These are phyloP conservation scores for Apium graveolens DNA, from an alignment of 129 eudicot species.

Conservation along the genomic window DNA sequence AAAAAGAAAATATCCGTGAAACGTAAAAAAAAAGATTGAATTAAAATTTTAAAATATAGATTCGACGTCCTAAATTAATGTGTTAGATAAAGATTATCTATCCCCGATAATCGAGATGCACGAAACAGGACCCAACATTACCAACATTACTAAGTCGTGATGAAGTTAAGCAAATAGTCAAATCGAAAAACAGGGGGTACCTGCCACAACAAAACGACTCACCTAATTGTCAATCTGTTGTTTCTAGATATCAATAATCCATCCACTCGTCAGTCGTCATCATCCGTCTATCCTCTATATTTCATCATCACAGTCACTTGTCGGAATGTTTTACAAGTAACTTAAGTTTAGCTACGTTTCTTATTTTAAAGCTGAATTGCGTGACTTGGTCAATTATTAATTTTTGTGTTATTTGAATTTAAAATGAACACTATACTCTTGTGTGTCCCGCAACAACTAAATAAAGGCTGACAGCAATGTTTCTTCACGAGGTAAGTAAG, in stretches of 20 bases:
- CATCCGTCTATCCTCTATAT: neutral
- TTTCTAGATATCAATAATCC: neutral
- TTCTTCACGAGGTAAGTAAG: neutral
- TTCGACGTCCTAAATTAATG: too few relatives aligned
- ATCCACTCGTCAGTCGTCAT: neutral
- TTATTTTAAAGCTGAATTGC: neutral
- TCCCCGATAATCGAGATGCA: too few relatives aligned
- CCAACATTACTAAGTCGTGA: neutral
- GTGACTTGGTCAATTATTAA: neutral
- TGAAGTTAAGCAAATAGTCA: neutral
- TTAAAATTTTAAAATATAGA: too few relatives aligned
- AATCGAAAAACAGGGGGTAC: neutral
- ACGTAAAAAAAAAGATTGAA: too few relatives aligned
- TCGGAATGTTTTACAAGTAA: neutral
- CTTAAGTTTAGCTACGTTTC: neutral
- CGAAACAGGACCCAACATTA: too few relatives aligned
- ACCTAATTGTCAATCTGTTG: neutral
- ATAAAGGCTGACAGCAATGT: neutral
- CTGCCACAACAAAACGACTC: constrained; percentile 16
- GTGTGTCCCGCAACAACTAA: constrained; percentile 2
- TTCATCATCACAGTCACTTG: neutral
- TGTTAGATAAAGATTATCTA: too few relatives aligned
- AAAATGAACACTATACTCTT: neutral
- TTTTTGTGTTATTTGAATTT: neutral
- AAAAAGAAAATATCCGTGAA: too few relatives aligned